Evolutionary conservation across 2,329 filamentous ascomycete genomes (phyloP).

Genomic region (Venturia oleaginea): DNA sequence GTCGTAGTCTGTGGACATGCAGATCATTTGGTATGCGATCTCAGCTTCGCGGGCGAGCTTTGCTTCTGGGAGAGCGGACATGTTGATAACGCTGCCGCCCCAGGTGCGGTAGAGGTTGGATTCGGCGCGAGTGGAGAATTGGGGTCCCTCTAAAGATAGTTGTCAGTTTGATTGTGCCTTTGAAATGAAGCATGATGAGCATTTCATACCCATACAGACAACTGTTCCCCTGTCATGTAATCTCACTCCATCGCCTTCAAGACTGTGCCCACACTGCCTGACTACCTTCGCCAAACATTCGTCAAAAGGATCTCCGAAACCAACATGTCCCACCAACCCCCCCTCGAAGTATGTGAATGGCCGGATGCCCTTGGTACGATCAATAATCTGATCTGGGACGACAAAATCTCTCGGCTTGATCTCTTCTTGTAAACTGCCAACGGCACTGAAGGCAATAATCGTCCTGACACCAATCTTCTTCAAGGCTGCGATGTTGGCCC

Average conservation of each 20-base stretch:
- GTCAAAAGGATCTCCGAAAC: slow-evolving; percentile 95
- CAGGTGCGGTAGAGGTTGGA: slow-evolving; percentile 89
- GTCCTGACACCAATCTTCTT: slow-evolving; percentile 80
- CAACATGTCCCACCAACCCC: slow-evolving; percentile 86
- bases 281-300: slow-evolving; percentile 66
- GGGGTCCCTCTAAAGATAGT: slow-evolving; percentile 66
- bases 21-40: slow-evolving; percentile 95
- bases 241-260: slow-evolving; percentile 75
- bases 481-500: slow-evolving; percentile 97
- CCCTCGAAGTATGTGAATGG: slow-evolving; percentile 94
- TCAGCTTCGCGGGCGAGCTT: slow-evolving; percentile 96
- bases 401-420: slow-evolving; percentile 96
- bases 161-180: not conserved
- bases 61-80: slow-evolving; percentile 89
- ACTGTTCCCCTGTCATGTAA: slow-evolving; percentile 78
- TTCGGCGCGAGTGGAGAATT: slow-evolving; percentile 94
- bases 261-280: slow-evolving; percentile 61
- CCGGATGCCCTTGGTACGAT: slow-evolving; percentile 89
- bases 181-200: not conserved
- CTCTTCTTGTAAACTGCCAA: slow-evolving; percentile 83
- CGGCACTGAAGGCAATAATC: slow-evolving; percentile 90
- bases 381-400: slow-evolving; percentile 91
- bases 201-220: slow-evolving; percentile 76
- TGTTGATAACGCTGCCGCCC: slow-evolving; percentile 96
- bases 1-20: slow-evolving; percentile 99